Evolutionary conservation across 2,329 filamentous ascomycete genomes (phyloP), one percentile per base, ranked within the genome.

Genomic region (Thielaviopsis ethacetica): DNA sequence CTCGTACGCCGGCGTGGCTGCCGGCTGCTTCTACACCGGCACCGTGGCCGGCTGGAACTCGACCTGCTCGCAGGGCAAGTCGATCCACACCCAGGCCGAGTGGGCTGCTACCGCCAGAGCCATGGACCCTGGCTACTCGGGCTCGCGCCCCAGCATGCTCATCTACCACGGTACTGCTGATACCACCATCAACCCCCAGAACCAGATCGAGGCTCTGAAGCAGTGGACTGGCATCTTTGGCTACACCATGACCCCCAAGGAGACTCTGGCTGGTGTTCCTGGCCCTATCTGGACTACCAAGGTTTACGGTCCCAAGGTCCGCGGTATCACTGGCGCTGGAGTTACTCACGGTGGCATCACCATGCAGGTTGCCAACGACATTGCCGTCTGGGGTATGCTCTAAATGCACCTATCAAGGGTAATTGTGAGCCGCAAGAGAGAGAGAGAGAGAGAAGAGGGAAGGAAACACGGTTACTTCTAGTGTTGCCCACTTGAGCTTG

Each of bases 161-260:
- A 74, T 82, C 62, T 82, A 77, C 70, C 79, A 83, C 63, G 79
- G 79, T 47, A 75, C 73, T 24, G 68, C 65, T 3, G 80, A 83
- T 64, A 66, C 68, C 2, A 76, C 73, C 0, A 67, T 82, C 5
- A 69, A 71, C 22, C 75, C 75, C 0, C 71, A 75, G 62, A 82
- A 82, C 66, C 80, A 80, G 65, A 67, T 78, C 34, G 80, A 83
- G 68, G 75, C 75, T 50, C 75, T 78, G 63, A 79, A 80, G 69
- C 73, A 79, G 66, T 80, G 77, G 77, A 74, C 76, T 0, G 75
- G 73, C 9, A 74, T 80, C 0, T 73, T 78, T 59, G 74, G 74
- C 3, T 69, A 72, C 19, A 24, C 44, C 41, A 65, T 69, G 57
- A 67, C 66, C 13, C 66, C 71, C 1, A 64, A 64, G 1, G 65